Base-by-base conservation (phyloP, 164 flowering plant genomes). In the Berberis vulgaris region DNA sequence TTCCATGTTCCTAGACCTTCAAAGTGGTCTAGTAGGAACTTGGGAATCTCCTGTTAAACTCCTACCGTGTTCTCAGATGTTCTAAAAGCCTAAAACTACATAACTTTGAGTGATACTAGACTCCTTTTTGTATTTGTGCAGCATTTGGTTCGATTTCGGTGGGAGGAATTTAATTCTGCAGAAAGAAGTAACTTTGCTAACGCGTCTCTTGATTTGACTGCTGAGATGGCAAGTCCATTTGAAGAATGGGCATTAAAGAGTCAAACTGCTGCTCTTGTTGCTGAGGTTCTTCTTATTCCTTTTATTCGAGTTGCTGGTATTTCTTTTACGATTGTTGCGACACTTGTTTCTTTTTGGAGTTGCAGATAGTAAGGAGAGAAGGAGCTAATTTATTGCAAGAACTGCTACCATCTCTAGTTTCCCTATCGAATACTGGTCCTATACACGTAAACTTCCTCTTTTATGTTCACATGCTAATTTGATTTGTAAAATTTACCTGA, bases 231-330 rank as follows among this genome's bases (percentile, higher is more conserved):
- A 10, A 75, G 77, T 62, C 83, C 96, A 60, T 74, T 73, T 72
- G 97, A 91, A 78, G 88, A 86, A 67, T 95, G 99, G 99, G 88
- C 97, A 67, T 73, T 91, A 72, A 95, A 89, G 72, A 95, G 99
- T 81, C 99, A 95, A 80, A 73, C 92, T 13, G 96, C 99, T 73
- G 96, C 94, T 60, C 94, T 95, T 71, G 85, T 91, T 67, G 97
- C 97, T 61, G 99, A 91, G 97, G 99, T 95, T 42, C 2, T n/a
- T 26, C 26, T 26, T 26, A 26, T 26, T 26, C 26, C 26, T 26
- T n/a, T 53, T 62, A 3, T 66, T 72, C 43, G 52, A 65, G 10
- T 59, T 60, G 12, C 13, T 59, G 41, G 26, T 39, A 42, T 60
- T 39, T 44, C 63, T 26, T 8, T 54, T 56, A 53, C 63, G 65